Base-by-base conservation (phyloP, 2,329 filamentous ascomycete species). In the Dactylella cylindrospora region DNA sequence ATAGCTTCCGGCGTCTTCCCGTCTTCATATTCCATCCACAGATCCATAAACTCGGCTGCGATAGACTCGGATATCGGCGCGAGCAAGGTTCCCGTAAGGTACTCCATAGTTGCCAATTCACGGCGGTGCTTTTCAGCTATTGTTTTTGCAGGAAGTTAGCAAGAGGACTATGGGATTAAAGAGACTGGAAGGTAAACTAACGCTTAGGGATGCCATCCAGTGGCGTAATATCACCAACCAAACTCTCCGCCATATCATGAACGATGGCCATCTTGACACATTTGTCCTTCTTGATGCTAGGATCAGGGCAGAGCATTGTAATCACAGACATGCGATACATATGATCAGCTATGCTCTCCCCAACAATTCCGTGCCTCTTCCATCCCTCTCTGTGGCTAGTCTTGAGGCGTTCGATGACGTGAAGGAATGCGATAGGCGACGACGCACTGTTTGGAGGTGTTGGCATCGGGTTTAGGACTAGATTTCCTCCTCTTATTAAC, bases 321-420 rank as follows among this genome's bases (percentile, higher is more conserved):
- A 98, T 89, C 68, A 98, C 81, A 43, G 90, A 89, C 93, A 98
- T 98, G 75, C 93, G 90, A 76, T 97, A 98, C 93, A 98, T 98
- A 79, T 98, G 93, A 76, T 98, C 93, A 49, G 88, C 81, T 71
- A 98, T 96, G 1, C 89, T 95, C 74, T 98, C 93, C 68, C 19
- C n/a, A 36, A 75, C 67, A 67, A 98, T 89, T 31, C 83, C 84
- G 72, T 96, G 96, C 29, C 93, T 83, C 52, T 87, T 82, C 93
- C 93, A 98, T 66, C 93, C 93, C 75, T 96, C 93, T 62, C 93
- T 86, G 74, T 95, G 94, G 64, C 88, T 95, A 5, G 90, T 96
- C 80, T 98, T 98, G 54, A 98, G 81, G 43, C 88, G 86, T 74
- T 95, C 88, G 65, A 98, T 82, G 62, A 96, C 79, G 76, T 98